A percentile compares a stretch with the other conserved stretches of the same genome.
These are phyloP conservation scores for Rhodotorula paludigena DNA, from an alignment of 768 basidiomycete genomes.

Conservation along the genomic window DNA sequence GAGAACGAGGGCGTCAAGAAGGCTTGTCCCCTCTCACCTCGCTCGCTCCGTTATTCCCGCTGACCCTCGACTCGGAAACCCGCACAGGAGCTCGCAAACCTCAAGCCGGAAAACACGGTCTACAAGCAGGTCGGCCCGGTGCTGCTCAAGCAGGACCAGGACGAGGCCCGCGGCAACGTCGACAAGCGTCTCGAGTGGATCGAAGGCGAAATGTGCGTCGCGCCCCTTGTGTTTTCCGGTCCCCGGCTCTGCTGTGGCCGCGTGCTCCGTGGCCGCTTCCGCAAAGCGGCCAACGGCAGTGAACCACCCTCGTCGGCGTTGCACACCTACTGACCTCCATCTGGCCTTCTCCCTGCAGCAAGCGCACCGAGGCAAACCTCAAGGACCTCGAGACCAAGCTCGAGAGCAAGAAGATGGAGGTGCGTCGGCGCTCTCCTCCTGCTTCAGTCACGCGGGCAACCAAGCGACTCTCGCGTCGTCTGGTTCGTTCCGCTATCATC, in stretches of 20 bases:
- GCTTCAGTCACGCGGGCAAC: neutral
- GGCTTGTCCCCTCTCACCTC: conserved; percentile 49
- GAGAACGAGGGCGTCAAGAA: conserved; percentile 92
- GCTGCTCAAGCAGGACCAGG: conserved; percentile 79
- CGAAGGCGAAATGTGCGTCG: conserved; percentile 72
- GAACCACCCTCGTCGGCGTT: neutral
- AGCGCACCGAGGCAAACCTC: conserved; percentile 74
- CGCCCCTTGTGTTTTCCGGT: neutral
- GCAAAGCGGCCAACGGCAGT: neutral
- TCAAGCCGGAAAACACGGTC: conserved; percentile 70
- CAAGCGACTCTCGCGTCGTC: no score
- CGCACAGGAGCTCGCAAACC: conserved; percentile 70
- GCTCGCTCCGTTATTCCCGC: conserved; percentile 1
- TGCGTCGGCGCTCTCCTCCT: conserved; percentile 44
- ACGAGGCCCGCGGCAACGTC: conserved; percentile 79
- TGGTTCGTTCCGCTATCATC: no score
- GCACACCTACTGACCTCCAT: conserved; percentile 12
- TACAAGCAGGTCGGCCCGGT: conserved; percentile 91
- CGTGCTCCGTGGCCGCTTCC: neutral
- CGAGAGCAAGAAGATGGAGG: conserved; percentile 79
- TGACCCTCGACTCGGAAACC: neutral
- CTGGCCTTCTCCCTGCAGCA: conserved; percentile 50
- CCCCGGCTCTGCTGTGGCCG: neutral
- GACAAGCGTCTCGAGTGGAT: conserved; percentile 88
- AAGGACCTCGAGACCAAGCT: conserved; percentile 70